Evolutionary conservation across 129 eudicot species (phyloP).

Genomic region (Artemisia argyi): DNA sequence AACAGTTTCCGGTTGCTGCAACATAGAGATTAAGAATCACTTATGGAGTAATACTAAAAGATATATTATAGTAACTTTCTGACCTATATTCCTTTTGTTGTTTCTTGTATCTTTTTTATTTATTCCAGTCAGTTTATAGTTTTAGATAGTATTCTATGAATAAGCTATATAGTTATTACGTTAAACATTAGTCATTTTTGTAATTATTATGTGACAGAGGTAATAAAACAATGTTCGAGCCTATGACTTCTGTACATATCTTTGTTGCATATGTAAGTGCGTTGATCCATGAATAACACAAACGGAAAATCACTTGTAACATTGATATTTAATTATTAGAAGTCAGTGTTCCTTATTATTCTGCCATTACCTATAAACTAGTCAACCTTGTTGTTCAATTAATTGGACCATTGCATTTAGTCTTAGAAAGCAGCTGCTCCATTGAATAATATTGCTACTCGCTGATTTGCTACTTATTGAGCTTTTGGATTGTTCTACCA

Average conservation of each 20-base stretch:
- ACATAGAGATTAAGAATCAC: slow-evolving; percentile 22
- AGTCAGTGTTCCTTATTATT: background rate
- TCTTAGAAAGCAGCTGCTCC: background rate
- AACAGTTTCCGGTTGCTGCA: slow-evolving; percentile 46
- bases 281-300: slow-evolving; percentile 10
- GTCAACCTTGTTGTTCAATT: too few relatives aligned
- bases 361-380: background rate
- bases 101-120: slow-evolving; percentile 4
- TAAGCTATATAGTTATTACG: slow-evolving; percentile 19
- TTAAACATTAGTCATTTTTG: slow-evolving; percentile 19
- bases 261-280: background rate
- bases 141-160: slow-evolving; percentile 5
- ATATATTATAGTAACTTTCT: slow-evolving; percentile 30
- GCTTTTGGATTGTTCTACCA: slow-evolving; percentile 2
- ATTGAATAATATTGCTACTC: background rate
- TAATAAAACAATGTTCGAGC: slow-evolving; percentile 27
- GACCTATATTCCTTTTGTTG: slow-evolving; percentile 30
- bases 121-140: background rate
- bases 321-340: background rate
- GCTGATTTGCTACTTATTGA: background rate
- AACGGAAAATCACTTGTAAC: too few relatives aligned
- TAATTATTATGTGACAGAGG: slow-evolving; percentile 32
- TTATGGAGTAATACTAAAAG: slow-evolving; percentile 9
- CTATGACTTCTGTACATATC: slow-evolving; percentile 16
- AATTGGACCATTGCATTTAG: too few relatives aligned